Percentiles rank a stretch among this genome's conserved stretches.
Evolutionary conservation across 2,329 filamentous ascomycete species (phyloP).

Genomic region (Colletotrichum gigasporum): DNA sequence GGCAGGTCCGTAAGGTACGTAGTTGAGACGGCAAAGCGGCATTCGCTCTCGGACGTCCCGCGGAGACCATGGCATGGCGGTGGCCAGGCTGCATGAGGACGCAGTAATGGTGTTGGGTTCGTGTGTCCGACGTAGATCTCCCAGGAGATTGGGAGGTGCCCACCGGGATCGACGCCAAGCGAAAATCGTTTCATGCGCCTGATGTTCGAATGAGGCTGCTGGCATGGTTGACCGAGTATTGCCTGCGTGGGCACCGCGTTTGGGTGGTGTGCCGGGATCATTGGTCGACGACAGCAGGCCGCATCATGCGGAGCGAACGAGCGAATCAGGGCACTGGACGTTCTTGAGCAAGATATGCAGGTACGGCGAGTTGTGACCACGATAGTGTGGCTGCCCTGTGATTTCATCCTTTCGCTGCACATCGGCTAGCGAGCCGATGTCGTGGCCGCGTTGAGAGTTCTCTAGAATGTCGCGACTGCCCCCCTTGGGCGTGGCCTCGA

Average conservation of each 20-base stretch:
- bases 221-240: not conserved
- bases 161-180: slow-evolving; percentile 6
- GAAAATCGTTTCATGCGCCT: slow-evolving; percentile 16
- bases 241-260: not conserved
- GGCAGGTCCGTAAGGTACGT: not conserved
- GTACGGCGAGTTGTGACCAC: too few species aligned
- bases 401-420: too few species aligned
- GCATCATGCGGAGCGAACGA: not conserved
- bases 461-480: not conserved
- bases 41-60: not conserved
- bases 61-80: slow-evolving; percentile 3
- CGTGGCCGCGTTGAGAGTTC: too few species aligned
- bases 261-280: not conserved
- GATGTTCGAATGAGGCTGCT: not conserved
- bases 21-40: slow-evolving; percentile 17
- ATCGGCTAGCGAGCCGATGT: too few species aligned
- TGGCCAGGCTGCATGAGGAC: not conserved
- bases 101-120: not conserved
- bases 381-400: too few species aligned
- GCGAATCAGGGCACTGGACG: slow-evolving; percentile 3
- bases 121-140: not conserved
- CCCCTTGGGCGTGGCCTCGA: not conserved
- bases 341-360: not conserved
- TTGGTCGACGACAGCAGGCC: not conserved
- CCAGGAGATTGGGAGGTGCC: not conserved